phyloP scores from a whole-genome alignment of 495 filamentous ascomycete species.

The Neurospora sp. region DNA sequence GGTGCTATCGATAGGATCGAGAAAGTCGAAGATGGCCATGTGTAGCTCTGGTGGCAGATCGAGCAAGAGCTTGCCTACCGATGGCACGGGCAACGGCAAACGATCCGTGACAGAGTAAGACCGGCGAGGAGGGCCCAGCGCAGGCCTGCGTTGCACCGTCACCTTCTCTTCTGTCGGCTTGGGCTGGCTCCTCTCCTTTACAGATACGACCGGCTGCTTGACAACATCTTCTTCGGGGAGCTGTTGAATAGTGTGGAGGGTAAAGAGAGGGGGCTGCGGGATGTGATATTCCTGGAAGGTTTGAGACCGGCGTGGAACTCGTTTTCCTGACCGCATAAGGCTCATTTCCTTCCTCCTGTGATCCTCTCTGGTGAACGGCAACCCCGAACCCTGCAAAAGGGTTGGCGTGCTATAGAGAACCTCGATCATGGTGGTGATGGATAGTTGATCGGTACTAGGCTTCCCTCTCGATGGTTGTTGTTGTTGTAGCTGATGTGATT shows the following conservation, averaged over 20 bases:
- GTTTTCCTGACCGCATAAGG: conserved; percentile 7
- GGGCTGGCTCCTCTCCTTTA: background rate
- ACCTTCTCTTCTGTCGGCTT: conserved; percentile 2
- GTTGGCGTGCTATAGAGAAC: conserved; percentile 11
- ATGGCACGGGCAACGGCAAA: conserved; percentile 32
- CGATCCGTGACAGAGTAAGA: conserved; percentile 42
- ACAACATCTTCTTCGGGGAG: background rate
- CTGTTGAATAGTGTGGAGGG: conserved; percentile 11
- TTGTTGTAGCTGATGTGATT: background rate
- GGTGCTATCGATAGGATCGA: conserved; percentile 46
- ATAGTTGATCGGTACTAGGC: background rate
- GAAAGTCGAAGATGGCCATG: conserved; percentile 40
- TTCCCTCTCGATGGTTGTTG: background rate
- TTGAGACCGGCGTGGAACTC: conserved; percentile 22
- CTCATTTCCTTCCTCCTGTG: conserved; percentile 15
- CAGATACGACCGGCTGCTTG: background rate
- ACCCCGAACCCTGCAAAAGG: conserved; percentile 5
- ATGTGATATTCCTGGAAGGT: conserved; percentile 22
- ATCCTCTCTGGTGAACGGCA: conserved; percentile 20
- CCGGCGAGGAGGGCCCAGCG: conserved; percentile 24
- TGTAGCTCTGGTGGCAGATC: conserved; percentile 51
- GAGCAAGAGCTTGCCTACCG: conserved; percentile 24
- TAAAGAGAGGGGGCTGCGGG: conserved; percentile 10
- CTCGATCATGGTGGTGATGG: conserved; percentile 17
- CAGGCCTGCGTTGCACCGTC: conserved; percentile 8